Conservation (phyloP, 1,284 basidiomycete genomes). For the Pholiota adiposa region DNA sequence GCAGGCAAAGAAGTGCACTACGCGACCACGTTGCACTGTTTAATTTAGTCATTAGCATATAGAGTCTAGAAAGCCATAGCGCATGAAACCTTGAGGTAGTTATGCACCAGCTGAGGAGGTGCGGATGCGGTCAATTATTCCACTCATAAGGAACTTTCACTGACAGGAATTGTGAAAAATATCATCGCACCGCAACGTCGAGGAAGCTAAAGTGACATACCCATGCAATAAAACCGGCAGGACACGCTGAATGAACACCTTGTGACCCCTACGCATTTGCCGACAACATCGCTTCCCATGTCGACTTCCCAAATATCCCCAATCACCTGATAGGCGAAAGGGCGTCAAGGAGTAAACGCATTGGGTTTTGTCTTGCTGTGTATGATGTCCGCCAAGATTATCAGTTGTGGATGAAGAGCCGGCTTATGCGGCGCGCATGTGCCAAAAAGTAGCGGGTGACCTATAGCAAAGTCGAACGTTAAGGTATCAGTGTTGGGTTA, state of each 20-base stretch:
- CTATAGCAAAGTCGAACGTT: background rate
- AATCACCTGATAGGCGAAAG: conserved; percentile 15
- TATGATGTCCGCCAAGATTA: background rate
- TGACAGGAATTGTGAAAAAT: background rate
- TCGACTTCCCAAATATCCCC: conserved; percentile 9
- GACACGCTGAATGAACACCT: conserved; percentile 6
- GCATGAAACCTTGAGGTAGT: background rate
- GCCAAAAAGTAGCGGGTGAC: background rate
- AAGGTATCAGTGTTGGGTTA: background rate
- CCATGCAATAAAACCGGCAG: background rate
- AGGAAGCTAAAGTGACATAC: conserved; percentile 9
- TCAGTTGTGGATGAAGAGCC: background rate
- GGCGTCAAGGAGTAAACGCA: conserved; percentile 1
- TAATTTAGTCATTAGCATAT: background rate
- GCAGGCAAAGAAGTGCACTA: background rate
- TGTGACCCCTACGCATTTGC: conserved; percentile 21
- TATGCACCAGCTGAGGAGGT: background rate
- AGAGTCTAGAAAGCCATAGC: background rate
- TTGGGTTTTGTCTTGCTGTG: background rate
- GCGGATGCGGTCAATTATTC: background rate
- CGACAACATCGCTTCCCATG: conserved; percentile 21
- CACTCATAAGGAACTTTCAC: background rate
- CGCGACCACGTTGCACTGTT: background rate
- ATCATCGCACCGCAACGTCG: background rate
- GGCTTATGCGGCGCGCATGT: background rate